Evolutionary conservation across 139 green algal species (phyloP).

Genomic region (Limnomonas spitsbergensis): DNA sequence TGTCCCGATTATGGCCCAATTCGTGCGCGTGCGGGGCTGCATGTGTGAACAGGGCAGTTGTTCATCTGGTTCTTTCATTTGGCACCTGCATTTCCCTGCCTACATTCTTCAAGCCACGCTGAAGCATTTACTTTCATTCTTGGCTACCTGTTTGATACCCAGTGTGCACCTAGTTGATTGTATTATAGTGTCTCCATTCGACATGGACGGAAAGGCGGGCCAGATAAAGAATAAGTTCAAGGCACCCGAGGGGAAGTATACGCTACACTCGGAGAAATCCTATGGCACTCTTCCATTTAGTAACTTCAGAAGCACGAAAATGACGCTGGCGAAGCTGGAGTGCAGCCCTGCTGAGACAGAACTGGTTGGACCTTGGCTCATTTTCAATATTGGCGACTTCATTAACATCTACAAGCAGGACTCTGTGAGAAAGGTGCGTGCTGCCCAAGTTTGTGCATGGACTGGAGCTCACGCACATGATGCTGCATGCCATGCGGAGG

Average conservation of each 20-base stretch:
- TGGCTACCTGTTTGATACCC: too few species aligned
- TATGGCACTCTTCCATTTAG: conserved; percentile 39
- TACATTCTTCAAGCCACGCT: too few species aligned
- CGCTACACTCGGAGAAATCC: conserved; percentile 25
- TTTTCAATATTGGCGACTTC: conserved; percentile 51
- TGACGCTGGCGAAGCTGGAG: conserved; percentile 44
- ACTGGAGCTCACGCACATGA: not conserved
- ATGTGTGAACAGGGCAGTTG: too few species aligned
- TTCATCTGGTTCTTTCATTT: too few species aligned
- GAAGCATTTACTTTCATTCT: too few species aligned
- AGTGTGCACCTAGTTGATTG: too few species aligned
- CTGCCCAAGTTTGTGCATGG: not conserved
- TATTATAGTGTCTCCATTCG: too few species aligned
- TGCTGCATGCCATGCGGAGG: not conserved
- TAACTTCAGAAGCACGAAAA: conserved; percentile 25
- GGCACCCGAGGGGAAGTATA: conserved; percentile 37
- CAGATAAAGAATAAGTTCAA: conserved; percentile 41
- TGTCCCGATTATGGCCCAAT: too few species aligned
- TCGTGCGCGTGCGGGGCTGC: too few species aligned
- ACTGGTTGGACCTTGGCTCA: conserved; percentile 44
- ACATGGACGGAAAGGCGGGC: too few species aligned
- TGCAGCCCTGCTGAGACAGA: conserved; percentile 19
- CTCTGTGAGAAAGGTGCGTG: not conserved
- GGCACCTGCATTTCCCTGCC: too few species aligned
- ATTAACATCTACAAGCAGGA: conserved; percentile 11